These are phyloP conservation scores for Thelonectria blattea DNA, from an alignment of 2,329 filamentous ascomycete genomes.

Conservation along the genomic window DNA sequence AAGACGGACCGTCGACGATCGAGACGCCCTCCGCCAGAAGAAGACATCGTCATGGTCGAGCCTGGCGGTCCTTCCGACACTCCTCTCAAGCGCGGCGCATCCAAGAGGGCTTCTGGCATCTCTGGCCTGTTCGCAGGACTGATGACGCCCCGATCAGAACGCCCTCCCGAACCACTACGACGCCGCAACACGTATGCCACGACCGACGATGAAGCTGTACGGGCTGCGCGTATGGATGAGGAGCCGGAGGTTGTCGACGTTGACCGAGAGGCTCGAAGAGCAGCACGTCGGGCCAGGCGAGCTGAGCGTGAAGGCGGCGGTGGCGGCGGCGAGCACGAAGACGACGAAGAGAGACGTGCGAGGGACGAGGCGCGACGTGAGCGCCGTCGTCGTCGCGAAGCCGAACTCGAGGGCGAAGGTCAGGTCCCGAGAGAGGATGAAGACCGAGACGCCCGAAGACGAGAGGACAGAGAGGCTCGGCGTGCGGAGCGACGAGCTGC, in stretches of 20 bases:
- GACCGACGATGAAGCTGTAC: slow-evolving; percentile 55
- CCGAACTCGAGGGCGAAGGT: slow-evolving; percentile 48
- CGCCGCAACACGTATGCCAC: slow-evolving; percentile 57
- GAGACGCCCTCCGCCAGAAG: slow-evolving; percentile 43
- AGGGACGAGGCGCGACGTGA: slow-evolving; percentile 65
- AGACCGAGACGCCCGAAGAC: slow-evolving; percentile 52
- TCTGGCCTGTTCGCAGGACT: slow-evolving; percentile 68
- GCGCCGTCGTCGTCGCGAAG: slow-evolving; percentile 55
- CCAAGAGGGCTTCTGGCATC: slow-evolving; percentile 58
- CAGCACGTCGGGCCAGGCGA: slow-evolving; percentile 65
- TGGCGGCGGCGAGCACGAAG: slow-evolving; percentile 40
- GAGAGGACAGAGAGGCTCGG: slow-evolving; percentile 56
- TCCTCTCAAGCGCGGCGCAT: slow-evolving; percentile 43
- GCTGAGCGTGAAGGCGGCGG: slow-evolving; percentile 53
- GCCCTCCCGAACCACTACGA: slow-evolving; percentile 43
- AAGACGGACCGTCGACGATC: slow-evolving; percentile 44
- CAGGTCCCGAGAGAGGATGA: slow-evolving; percentile 16
- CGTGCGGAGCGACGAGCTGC: slow-evolving; percentile 58
- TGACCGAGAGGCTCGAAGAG: slow-evolving; percentile 66
- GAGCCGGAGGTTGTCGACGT: slow-evolving; percentile 57
- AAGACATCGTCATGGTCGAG: slow-evolving; percentile 49
- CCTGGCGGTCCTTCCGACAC: slow-evolving; percentile 41
- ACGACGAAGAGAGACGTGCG: slow-evolving; percentile 60
- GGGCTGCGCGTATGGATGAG: slow-evolving; percentile 57
- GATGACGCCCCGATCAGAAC: slow-evolving; percentile 53